Base-by-base conservation (phyloP, 1,284 basidiomycete genomes). In the Tylopilus sp. region DNA sequence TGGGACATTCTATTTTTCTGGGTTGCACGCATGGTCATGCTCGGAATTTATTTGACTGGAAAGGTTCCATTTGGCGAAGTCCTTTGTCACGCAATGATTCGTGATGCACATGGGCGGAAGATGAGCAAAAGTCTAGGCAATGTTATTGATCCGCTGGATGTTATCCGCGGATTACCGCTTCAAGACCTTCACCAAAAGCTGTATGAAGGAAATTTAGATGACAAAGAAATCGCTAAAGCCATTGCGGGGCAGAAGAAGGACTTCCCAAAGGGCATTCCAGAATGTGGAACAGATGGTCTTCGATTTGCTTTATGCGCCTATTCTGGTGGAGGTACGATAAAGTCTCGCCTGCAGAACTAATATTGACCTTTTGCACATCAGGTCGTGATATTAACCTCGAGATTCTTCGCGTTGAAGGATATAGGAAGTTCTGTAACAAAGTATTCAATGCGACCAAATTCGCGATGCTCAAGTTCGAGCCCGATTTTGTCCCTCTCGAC, bases 1-100 rank as follows among this genome's bases (percentile, higher is more conserved):
- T 99, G 98, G 97, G 98, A 99, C 73, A 99, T 99, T 73, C 82
- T 99, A 47, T 98, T 98, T 88, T 99, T 99, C 90, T 99, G 98
- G 98, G 97, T 99, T 26, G 97, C 98, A 10, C 92, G 97, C 59
- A 99, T 99, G 98, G 97, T 95, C 65, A 86, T 99, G 79, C 91
- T 99, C 51, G 97, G 98, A 62, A 84, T 97, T 75, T 89, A 94
- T 68, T 89, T 98, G 58, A 99, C 98, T 0, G 96, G 88, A 57
- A 81, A 93, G 75, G 89, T 99, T 84, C 98, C 97, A 1, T 99
- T 99, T 89, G 88, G 91, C 66, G 97, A 99, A 82, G 97, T 99
- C n/a, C 92, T 95, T 79, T 99, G 97, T 81, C 98, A 99, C 78
- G 97, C 97, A 33, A 98, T 99, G 96, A 94, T 99, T 74, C 95